These are phyloP conservation scores for Zygosaccharomyces bailii DNA, from an alignment of 805 yeast genomes.

Conservation along the genomic window DNA sequence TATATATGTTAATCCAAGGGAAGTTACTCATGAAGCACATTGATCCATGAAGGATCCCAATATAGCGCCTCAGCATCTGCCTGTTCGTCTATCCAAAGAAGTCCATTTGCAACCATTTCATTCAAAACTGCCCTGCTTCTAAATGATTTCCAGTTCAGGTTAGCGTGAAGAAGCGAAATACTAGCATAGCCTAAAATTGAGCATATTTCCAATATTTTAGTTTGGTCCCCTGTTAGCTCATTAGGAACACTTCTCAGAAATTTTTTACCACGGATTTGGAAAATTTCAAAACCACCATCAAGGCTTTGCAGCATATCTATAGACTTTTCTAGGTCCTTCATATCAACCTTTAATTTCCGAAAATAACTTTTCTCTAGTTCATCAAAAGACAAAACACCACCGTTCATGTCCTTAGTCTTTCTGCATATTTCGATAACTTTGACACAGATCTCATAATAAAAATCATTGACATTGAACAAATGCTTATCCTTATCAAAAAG, in stretches of 20 bases:
- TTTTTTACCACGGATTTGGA: slow-evolving; percentile 48
- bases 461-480: slow-evolving; percentile 43
- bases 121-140: slow-evolving; percentile 63
- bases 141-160: slow-evolving; percentile 66
- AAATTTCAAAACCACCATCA: slow-evolving; percentile 69
- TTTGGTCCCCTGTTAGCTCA: slow-evolving; percentile 65
- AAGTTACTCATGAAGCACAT: slow-evolving; percentile 1
- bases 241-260: slow-evolving; percentile 64
- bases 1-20: too few relatives aligned
- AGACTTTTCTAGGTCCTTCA: slow-evolving; percentile 55
- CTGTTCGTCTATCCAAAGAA: slow-evolving; percentile 78
- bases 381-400: slow-evolving; percentile 70
- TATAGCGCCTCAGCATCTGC: slow-evolving; percentile 43
- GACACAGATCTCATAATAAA: slow-evolving; percentile 64
- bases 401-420: slow-evolving; percentile 66
- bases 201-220: slow-evolving; percentile 68
- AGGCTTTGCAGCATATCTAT: slow-evolving; percentile 50
- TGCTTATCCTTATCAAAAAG: slow-evolving; percentile 36
- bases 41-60: slow-evolving; percentile 78
- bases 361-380: slow-evolving; percentile 42
- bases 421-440: slow-evolving; percentile 74
- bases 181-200: slow-evolving; percentile 75
- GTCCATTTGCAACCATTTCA: slow-evolving; percentile 77
- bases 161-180: slow-evolving; percentile 60
- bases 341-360: slow-evolving; percentile 34